A percentile compares a stretch with the other conserved stretches of the same genome.
Evolutionary conservation across 2,329 filamentous ascomycete genomes (phyloP).

Genomic region (Fusarium vanettenii): DNA sequence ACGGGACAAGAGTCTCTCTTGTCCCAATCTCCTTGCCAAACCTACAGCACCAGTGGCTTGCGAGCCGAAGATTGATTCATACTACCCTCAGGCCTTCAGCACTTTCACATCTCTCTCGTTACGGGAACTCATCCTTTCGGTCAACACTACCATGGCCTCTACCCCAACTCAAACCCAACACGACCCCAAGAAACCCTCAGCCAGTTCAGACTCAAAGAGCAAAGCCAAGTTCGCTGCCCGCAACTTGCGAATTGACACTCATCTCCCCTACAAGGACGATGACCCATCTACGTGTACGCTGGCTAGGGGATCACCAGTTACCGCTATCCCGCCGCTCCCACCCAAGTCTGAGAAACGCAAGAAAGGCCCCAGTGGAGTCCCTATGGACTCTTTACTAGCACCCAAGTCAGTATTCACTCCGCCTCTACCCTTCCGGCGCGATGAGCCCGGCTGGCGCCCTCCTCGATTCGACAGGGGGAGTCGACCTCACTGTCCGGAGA

Average conservation of each 20-base stretch:
- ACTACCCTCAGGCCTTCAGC: neutral
- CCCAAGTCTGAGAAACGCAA: neutral
- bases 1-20: neutral
- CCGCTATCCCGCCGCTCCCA: neutral
- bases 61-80: neutral
- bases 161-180: neutral
- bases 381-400: neutral
- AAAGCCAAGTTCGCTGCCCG: neutral
- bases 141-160: neutral
- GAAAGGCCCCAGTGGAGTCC: neutral
- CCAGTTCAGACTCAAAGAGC: neutral
- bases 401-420: neutral
- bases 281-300: neutral
- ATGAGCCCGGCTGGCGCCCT: neutral
- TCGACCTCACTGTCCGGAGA: neutral
- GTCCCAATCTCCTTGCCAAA: neutral
- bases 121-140: neutral
- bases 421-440: slow-evolving; percentile 17
- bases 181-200: neutral
- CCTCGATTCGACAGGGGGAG: slow-evolving; percentile 2
- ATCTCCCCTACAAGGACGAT: neutral
- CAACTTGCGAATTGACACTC: neutral
- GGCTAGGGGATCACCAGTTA: neutral
- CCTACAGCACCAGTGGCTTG: neutral
- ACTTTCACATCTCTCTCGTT: neutral